Evolutionary conservation across 345 rosid species (phyloP).

Genomic region (Eucalyptus cladocalyx): DNA sequence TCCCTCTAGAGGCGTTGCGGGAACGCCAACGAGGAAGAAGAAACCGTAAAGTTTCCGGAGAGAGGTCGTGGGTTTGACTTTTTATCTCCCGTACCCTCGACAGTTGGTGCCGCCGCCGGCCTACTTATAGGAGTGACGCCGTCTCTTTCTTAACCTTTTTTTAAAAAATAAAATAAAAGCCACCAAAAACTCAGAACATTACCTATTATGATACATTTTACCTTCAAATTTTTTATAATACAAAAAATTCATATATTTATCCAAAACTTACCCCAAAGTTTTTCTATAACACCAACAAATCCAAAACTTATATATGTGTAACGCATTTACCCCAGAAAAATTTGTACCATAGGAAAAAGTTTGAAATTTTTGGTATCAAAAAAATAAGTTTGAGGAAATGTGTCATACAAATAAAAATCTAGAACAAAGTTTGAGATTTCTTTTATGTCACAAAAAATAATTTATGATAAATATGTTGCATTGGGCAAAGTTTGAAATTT

Average conservation of each 20-base stretch:
- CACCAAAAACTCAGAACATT: too few species aligned
- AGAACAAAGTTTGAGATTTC: rapidly evolving
- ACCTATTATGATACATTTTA: too few species aligned
- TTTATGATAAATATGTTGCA: rapidly evolving
- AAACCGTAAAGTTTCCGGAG: background rate
- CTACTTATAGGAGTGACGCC: too few species aligned
- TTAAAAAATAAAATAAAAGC: too few species aligned
- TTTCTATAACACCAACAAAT: too few species aligned
- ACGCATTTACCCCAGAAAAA: rapidly evolving
- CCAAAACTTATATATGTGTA: rapidly evolving
- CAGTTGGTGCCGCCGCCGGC: too few species aligned
- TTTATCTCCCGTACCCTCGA: background rate
- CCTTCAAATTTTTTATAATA: rapidly evolving
- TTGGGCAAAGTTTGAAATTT: rapidly evolving
- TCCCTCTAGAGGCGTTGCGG: background rate
- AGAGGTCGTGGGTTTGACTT: background rate
- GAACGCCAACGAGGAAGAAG: background rate
- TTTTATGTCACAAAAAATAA: too few species aligned
- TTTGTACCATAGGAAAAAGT: rapidly evolving
- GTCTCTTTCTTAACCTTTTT: too few species aligned
- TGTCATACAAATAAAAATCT: rapidly evolving
- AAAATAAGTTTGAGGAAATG: too few species aligned
- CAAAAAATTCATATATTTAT: too few species aligned
- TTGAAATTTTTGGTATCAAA: rapidly evolving
- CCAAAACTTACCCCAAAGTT: too few species aligned